Conservation (phyloP, 2,329 filamentous ascomycete genomes). For the Penicillium vulpinum region DNA sequence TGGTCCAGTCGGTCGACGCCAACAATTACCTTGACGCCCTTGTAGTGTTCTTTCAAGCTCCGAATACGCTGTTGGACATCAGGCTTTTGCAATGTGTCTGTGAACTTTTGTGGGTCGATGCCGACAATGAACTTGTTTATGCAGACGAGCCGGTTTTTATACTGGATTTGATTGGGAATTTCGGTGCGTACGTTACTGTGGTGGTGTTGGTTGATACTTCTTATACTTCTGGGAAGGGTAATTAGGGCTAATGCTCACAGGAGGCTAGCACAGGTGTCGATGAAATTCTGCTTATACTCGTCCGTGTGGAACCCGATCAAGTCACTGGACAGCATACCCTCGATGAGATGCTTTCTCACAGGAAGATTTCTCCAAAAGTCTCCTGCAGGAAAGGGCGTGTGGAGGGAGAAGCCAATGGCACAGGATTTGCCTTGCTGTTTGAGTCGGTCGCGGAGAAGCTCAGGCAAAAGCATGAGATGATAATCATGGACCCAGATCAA, state of each 20-base stretch:
- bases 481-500: constrained; percentile 97
- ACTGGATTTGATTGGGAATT: constrained; percentile 83
- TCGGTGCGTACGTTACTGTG: constrained; percentile 50
- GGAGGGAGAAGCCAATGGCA: constrained; percentile 93
- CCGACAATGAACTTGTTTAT: constrained; percentile 92
- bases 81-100: constrained; percentile 73
- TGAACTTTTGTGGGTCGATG: constrained; percentile 92
- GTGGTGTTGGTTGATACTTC: background rate
- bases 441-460: constrained; percentile 80
- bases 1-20: constrained; percentile 93
- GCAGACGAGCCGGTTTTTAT: constrained; percentile 75
- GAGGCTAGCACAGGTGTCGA: constrained; percentile 84
- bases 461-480: constrained; percentile 90
- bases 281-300: constrained; percentile 88
- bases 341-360: constrained; percentile 77
- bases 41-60: constrained; percentile 76
- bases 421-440: constrained; percentile 70
- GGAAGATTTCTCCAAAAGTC: constrained; percentile 92
- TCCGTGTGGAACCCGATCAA: constrained; percentile 98
- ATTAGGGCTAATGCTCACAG: constrained; percentile 52
- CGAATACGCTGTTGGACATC: constrained; percentile 79
- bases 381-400: constrained; percentile 89
- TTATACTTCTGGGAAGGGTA: background rate
- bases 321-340: constrained; percentile 82
- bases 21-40: constrained; percentile 86